Percentiles rank a stretch among this genome's conserved stretches.
phyloP scores from a whole-genome alignment of 2,329 filamentous ascomycete species.

The Aspergillus calidoustus region DNA sequence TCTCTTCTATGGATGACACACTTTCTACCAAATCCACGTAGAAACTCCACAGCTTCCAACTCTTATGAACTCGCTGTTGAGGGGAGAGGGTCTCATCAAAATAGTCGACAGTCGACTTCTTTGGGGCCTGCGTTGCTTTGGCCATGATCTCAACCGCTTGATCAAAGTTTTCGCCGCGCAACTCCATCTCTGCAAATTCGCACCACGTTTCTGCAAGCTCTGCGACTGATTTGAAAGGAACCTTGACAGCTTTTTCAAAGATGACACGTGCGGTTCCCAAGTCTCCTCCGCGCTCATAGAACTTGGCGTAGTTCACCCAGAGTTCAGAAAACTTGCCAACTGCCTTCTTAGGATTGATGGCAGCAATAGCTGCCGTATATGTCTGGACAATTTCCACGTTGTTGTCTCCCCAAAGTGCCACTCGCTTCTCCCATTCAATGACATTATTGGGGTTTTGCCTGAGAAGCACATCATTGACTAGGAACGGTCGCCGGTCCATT shows the following conservation, averaged over 20 bases:
- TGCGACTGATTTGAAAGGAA: constrained; percentile 95
- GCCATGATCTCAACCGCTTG: constrained; percentile 94
- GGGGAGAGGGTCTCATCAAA: constrained; percentile 94
- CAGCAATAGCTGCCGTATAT: constrained; percentile 90
- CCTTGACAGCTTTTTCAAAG: constrained; percentile 97
- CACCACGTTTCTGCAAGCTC: constrained; percentile 99
- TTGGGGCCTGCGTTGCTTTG: constrained; percentile 95
- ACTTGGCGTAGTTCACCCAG: constrained; percentile 96
- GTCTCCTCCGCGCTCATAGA: constrained; percentile 89
- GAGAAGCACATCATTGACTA: constrained; percentile 92
- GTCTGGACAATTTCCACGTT: constrained; percentile 89
- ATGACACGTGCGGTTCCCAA: constrained; percentile 85
- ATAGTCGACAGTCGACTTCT: constrained; percentile 97
- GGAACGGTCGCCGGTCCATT: constrained; percentile 94
- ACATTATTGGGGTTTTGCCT: constrained; percentile 97
- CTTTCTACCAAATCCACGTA: constrained; percentile 98
- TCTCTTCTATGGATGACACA: constrained; percentile 87
- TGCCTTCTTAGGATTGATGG: constrained; percentile 92
- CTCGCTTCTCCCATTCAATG: constrained; percentile 93
- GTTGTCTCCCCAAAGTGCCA: constrained; percentile 95
- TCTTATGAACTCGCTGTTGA: constrained; percentile 97
- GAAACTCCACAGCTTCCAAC: constrained; percentile 99
- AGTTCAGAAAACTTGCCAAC: constrained; percentile 91
- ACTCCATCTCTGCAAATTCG: constrained; percentile 98
- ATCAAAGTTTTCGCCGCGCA: constrained; percentile 94